These are phyloP conservation scores for Suillus lakei DNA, from an alignment of 768 basidiomycete genomes.

Conservation along the genomic window DNA sequence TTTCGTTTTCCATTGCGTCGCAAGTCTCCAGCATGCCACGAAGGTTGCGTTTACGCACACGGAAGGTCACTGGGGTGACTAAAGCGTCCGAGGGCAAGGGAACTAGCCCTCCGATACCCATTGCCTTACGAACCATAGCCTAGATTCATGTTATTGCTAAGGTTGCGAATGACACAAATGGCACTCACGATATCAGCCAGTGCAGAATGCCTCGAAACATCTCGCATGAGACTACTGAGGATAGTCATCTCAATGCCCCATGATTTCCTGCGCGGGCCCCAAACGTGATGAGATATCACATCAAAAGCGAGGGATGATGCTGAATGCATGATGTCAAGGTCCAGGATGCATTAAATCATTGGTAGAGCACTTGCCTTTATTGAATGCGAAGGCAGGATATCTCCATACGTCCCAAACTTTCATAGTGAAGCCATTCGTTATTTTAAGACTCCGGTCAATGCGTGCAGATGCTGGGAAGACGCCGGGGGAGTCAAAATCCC, in stretches of 20 bases:
- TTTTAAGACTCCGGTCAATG: constrained; percentile 69
- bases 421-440: constrained; percentile 56
- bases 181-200: constrained; percentile 79
- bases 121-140: constrained; percentile 60
- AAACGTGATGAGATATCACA: constrained; percentile 77
- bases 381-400: constrained; percentile 64
- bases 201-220: constrained; percentile 78
- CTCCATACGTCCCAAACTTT: constrained; percentile 76
- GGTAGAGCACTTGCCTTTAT: constrained; percentile 55
- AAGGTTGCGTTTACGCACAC: constrained; percentile 70
- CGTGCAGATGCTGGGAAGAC: constrained; percentile 76
- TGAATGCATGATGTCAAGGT: constrained; percentile 8
- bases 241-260: constrained; percentile 98
- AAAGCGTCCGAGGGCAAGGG: constrained; percentile 92
- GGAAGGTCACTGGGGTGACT: constrained; percentile 93
- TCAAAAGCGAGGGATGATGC: constrained; percentile 57
- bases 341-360: neutral
- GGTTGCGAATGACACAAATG: neutral
- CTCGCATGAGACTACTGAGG: constrained; percentile 83
- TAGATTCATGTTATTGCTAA: constrained; percentile 25
- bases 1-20: constrained; percentile 78
- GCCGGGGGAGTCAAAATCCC: constrained; percentile 70
- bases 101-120: constrained; percentile 79
- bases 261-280: constrained; percentile 85
- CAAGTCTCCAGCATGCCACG: constrained; percentile 79